Evolutionary conservation across 2,329 filamentous ascomycete species (phyloP).

Genomic region (Verticillium klebahnii): DNA sequence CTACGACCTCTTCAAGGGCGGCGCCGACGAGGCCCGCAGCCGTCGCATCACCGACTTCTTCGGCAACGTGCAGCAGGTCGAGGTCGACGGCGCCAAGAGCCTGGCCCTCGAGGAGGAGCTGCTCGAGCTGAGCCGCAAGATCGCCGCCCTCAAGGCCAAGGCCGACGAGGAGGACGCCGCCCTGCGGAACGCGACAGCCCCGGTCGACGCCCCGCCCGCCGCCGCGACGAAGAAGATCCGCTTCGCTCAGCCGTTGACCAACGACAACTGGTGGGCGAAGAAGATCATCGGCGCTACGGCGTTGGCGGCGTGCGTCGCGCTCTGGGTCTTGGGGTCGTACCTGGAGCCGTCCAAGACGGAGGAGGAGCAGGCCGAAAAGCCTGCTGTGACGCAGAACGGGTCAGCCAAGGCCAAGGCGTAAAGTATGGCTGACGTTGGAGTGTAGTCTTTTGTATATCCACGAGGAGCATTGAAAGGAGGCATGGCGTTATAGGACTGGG

Average conservation of each 20-base stretch:
- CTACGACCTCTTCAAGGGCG: slow-evolving; percentile 91
- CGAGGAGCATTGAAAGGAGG: background rate
- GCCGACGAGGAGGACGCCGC: slow-evolving; percentile 39
- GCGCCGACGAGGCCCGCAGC: slow-evolving; percentile 69
- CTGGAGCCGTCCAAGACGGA: slow-evolving; percentile 28
- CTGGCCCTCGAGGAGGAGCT: slow-evolving; percentile 67
- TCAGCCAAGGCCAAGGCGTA: background rate
- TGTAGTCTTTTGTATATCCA: background rate
- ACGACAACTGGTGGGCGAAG: slow-evolving; percentile 64
- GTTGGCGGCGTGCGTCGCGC: slow-evolving; percentile 54
- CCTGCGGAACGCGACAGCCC: slow-evolving; percentile 13
- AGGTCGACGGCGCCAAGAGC: slow-evolving; percentile 65
- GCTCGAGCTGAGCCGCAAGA: slow-evolving; percentile 66
- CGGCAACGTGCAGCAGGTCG: slow-evolving; percentile 95
- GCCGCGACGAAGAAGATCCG: slow-evolving; percentile 9
- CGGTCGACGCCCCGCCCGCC: slow-evolving; percentile 13
- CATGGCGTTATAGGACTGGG: background rate
- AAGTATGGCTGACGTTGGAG: background rate
- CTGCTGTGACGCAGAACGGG: background rate
- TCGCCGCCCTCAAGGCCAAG: slow-evolving; percentile 46
- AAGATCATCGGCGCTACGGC: slow-evolving; percentile 58
- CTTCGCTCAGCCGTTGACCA: slow-evolving; percentile 54
- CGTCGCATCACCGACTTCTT: slow-evolving; percentile 95
- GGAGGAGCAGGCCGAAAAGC: background rate
- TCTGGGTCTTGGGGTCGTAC: slow-evolving; percentile 56